Conservation (phyloP, 108 stramenopile genomes). For the Fistulifera pelliculosa region DNA sequence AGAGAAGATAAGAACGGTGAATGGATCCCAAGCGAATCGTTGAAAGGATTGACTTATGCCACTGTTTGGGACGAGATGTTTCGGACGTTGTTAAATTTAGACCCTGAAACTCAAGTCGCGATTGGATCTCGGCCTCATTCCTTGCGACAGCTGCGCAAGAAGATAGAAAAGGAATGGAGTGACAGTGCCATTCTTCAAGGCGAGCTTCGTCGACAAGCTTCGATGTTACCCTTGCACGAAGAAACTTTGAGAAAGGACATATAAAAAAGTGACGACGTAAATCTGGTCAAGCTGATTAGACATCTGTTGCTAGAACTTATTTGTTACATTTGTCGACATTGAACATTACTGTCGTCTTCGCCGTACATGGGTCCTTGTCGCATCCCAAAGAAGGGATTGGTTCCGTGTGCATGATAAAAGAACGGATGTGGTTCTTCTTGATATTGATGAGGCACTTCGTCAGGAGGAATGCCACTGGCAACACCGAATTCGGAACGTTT, state of each 20-base stretch:
- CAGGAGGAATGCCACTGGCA: slow-evolving; percentile 6
- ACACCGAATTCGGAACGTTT: slow-evolving; percentile 7
- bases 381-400: slow-evolving; percentile 12
- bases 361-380: not conserved
- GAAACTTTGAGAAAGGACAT: too few species aligned
- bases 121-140: slow-evolving; percentile 28
- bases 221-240: too few species aligned
- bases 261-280: too few species aligned
- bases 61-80: slow-evolving; percentile 60
- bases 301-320: not conserved
- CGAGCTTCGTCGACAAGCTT: too few species aligned
- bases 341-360: slow-evolving; percentile 6
- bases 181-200: too few species aligned
- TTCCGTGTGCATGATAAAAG: slow-evolving; percentile 1
- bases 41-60: slow-evolving; percentile 63
- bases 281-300: too few species aligned
- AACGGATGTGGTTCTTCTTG: slow-evolving; percentile 1
- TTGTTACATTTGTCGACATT: slow-evolving; percentile 18
- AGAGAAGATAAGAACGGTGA: slow-evolving; percentile 22
- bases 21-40: slow-evolving; percentile 34
- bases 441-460: not conserved
- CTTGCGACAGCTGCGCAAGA: slow-evolving; percentile 18
- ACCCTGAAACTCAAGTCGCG: slow-evolving; percentile 22
- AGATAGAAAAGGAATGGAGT: slow-evolving; percentile 14
- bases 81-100: slow-evolving; percentile 53